These are phyloP conservation scores for Simplicillium aogashimaense DNA, from an alignment of 2,329 filamentous ascomycete genomes.

Conservation along the genomic window DNA sequence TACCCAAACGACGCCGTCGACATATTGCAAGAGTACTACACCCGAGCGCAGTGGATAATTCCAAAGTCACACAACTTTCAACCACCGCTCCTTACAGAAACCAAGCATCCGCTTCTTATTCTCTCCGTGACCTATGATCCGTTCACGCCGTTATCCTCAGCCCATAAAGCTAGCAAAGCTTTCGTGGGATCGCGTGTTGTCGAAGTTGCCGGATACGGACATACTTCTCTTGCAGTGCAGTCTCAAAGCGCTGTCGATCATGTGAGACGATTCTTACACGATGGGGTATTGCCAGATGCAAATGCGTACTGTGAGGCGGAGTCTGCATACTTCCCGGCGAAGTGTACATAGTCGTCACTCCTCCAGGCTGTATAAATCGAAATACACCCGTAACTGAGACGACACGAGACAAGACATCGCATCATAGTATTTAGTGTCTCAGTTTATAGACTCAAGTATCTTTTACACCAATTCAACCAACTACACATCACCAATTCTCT, in stretches of 20 bases:
- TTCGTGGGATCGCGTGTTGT: slow-evolving; percentile 27
- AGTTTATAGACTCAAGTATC: too few relatives aligned
- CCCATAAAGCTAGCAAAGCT: slow-evolving; percentile 20
- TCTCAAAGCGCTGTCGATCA: slow-evolving; percentile 25
- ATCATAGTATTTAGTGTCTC: too few relatives aligned
- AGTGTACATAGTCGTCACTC: too few relatives aligned
- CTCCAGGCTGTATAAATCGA: too few relatives aligned
- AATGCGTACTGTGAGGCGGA: slow-evolving; percentile 27
- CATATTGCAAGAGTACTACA: slow-evolving; percentile 19
- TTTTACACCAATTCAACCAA: too few relatives aligned
- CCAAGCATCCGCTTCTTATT: slow-evolving; percentile 19
- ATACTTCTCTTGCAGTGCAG: slow-evolving; percentile 25
- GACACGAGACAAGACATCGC: too few relatives aligned
- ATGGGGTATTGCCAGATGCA: slow-evolving; percentile 25
- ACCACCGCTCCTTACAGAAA: slow-evolving; percentile 19
- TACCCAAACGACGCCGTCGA: slow-evolving; percentile 17
- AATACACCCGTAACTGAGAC: too few relatives aligned
- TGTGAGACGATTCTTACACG: slow-evolving; percentile 23
- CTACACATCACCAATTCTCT: too few relatives aligned
- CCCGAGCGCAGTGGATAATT: slow-evolving; percentile 18
- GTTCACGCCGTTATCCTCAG: slow-evolving; percentile 37
- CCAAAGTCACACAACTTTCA: slow-evolving; percentile 18
- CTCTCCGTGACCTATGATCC: slow-evolving; percentile 28
- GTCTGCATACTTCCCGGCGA: slow-evolving; percentile 26
- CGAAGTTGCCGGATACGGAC: slow-evolving; percentile 31